Conservation (phyloP, 2,329 filamentous ascomycete genomes). For the Cercospora zeae-maydis region DNA sequence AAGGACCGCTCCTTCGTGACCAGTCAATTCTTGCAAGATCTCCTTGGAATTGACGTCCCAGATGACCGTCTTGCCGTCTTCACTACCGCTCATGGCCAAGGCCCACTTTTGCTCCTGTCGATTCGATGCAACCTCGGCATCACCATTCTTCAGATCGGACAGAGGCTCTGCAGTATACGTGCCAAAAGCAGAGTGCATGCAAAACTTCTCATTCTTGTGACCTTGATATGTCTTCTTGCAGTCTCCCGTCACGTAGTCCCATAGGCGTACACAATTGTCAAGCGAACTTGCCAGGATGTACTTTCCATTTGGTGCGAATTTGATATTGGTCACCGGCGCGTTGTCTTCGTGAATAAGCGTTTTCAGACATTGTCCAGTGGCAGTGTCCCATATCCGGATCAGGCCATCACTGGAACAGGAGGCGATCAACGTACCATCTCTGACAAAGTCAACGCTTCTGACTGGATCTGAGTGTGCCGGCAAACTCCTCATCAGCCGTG, state of each 20-base stretch:
- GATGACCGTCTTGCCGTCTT: constrained; percentile 78
- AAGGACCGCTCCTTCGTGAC: constrained; percentile 57
- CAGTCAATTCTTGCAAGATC: constrained; percentile 64
- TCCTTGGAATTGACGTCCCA: constrained; percentile 91
- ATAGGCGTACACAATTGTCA: constrained; percentile 83
- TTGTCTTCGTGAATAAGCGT: constrained; percentile 97
- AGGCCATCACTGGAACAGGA: constrained; percentile 89
- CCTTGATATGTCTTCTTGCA: constrained; percentile 98
- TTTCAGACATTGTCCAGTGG: constrained; percentile 88
- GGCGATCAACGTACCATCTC: constrained; percentile 86
- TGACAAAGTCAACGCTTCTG: constrained; percentile 85
- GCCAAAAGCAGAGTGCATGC: constrained; percentile 80
- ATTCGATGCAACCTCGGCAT: constrained; percentile 15
- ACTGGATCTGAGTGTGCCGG: constrained; percentile 96
- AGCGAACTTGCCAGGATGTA: constrained; percentile 89
- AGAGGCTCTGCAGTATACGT: constrained; percentile 47
- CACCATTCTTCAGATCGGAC: constrained; percentile 1
- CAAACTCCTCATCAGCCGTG: constrained; percentile 79
- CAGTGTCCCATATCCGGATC: constrained; percentile 93
- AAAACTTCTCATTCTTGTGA: constrained; percentile 78
- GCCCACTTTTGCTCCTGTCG: constrained; percentile 38
- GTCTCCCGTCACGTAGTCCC: constrained; percentile 88
- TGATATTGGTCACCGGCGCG: constrained; percentile 80
- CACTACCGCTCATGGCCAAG: constrained; percentile 79
- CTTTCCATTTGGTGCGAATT: constrained; percentile 90